Evolutionary conservation across 2,329 filamentous ascomycete species (phyloP).

Genomic region (Botrytis fragariae): DNA sequence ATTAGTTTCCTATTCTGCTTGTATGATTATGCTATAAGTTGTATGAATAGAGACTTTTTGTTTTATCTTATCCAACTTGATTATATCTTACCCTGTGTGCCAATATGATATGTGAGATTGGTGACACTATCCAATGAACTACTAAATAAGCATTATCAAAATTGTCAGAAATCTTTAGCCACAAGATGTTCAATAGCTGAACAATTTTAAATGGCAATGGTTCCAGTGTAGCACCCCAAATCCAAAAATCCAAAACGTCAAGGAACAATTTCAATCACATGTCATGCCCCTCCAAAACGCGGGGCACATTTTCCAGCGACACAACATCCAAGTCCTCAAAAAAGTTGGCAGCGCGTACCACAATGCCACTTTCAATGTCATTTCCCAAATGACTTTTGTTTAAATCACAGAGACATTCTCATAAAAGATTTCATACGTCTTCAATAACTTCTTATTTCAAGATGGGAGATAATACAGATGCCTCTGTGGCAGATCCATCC

Average conservation of each 20-base stretch:
- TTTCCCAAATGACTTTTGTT: neutral
- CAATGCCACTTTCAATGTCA: neutral
- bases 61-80: neutral
- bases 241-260: neutral
- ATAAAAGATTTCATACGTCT: neutral
- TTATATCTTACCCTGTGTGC: neutral
- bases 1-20: neutral
- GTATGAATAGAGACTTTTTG: neutral
- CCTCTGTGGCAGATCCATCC: neutral
- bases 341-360: conserved; percentile 10
- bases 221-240: neutral
- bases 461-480: neutral
- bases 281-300: conserved; percentile 7
- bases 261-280: neutral
- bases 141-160: neutral
- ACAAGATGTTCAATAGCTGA: neutral
- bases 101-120: neutral
- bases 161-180: neutral
- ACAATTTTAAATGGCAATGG: neutral
- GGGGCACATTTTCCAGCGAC: neutral
- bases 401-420: neutral
- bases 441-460: neutral
- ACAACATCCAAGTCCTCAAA: neutral
- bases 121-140: neutral
- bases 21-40: neutral